phyloP scores from a whole-genome alignment of 2,329 filamentous ascomycete genomes.

The Colletotrichum sp. region DNA sequence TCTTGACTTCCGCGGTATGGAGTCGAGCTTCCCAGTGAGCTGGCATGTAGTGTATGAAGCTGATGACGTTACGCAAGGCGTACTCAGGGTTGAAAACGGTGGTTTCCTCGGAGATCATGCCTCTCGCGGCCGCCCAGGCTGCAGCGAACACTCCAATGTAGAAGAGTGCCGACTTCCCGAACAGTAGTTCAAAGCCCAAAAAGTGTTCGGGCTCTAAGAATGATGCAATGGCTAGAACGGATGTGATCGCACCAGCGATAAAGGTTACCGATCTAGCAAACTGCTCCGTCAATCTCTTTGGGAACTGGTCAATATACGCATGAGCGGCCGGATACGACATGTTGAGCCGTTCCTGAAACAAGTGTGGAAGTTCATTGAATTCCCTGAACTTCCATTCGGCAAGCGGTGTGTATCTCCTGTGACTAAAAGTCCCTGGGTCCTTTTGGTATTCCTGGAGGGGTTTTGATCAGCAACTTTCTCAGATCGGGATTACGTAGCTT shows the following conservation, averaged over 20 bases:
- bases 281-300: conserved; percentile 91
- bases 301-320: conserved; percentile 93
- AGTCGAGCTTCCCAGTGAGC: conserved; percentile 86
- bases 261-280: conserved; percentile 86
- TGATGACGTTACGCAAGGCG: conserved; percentile 85
- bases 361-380: conserved; percentile 94
- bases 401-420: conserved; percentile 88
- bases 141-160: conserved; percentile 85
- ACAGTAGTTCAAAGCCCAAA: conserved; percentile 88
- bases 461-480: background rate
- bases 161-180: conserved; percentile 87
- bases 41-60: conserved; percentile 92
- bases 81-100: conserved; percentile 91
- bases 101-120: conserved; percentile 86
- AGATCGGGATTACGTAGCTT: conserved; percentile 31
- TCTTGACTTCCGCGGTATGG: conserved; percentile 93
- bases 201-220: conserved; percentile 92
- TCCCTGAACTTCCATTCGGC: conserved; percentile 99
- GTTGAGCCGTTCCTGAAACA: conserved; percentile 87
- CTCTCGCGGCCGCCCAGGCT: conserved; percentile 83
- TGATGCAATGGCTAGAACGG: conserved; percentile 82
- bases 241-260: conserved; percentile 83
- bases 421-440: conserved; percentile 86
- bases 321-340: conserved; percentile 96
- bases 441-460: conserved; percentile 85